These are phyloP conservation scores for Rhodotorula paludigena DNA, from an alignment of 768 basidiomycete species.

Conservation along the genomic window DNA sequence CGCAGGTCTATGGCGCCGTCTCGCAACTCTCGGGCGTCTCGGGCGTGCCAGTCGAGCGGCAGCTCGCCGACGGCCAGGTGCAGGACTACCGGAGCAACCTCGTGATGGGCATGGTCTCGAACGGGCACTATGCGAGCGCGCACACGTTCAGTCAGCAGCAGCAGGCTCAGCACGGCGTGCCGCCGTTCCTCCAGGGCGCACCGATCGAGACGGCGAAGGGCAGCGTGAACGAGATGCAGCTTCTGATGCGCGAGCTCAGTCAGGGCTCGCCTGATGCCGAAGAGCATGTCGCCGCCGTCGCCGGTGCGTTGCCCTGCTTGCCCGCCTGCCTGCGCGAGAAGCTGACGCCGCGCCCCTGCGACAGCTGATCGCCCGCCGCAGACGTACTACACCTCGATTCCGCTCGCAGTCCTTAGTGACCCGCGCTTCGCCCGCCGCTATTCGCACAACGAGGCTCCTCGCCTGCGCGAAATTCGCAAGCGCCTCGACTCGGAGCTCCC, in stretches of 20 bases:
- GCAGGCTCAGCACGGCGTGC: not conserved
- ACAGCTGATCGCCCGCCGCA: conserved; percentile 85
- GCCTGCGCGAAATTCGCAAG: conserved; percentile 89
- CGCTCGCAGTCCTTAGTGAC: conserved; percentile 59
- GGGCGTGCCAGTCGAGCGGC: conserved; percentile 85
- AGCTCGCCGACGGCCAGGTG: conserved; percentile 74
- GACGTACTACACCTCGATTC: conserved; percentile 95
- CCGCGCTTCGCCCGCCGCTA: conserved; percentile 30
- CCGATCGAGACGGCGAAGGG: conserved; percentile 41
- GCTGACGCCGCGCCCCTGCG: conserved; percentile 1
- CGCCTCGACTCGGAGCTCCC: conserved; percentile 65
- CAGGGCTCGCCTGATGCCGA: conserved; percentile 72
- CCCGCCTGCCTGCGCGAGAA: conserved; percentile 7
- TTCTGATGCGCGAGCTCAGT: conserved; percentile 91
- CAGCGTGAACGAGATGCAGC: conserved; percentile 78
- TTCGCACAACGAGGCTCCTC: conserved; percentile 71
- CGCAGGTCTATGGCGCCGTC: conserved; percentile 75
- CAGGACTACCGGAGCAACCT: conserved; percentile 94
- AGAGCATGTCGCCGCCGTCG: conserved; percentile 73
- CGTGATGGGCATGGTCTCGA: conserved; percentile 52
- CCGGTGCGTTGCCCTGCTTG: conserved; percentile 55
- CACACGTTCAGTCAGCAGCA: conserved; percentile 60
- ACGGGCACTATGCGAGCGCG: conserved; percentile 30
- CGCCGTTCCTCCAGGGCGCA: not conserved
- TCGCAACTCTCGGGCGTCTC: conserved; percentile 85